Evolutionary conservation across 2,329 filamentous ascomycete genomes (phyloP).

Genomic region (Hymenoscyphus repandus): DNA sequence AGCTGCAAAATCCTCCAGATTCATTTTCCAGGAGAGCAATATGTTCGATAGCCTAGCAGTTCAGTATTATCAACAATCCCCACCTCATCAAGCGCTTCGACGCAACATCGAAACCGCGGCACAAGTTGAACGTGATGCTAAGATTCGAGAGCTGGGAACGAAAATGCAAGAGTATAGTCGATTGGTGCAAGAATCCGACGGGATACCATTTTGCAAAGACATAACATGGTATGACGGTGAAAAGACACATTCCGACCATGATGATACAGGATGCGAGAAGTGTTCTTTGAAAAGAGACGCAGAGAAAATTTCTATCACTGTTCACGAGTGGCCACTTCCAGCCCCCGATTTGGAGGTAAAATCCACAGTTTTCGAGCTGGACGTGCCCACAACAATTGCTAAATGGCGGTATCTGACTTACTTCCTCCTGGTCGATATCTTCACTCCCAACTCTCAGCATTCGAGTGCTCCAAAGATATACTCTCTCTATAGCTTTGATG

Average conservation of each 20-base stretch:
- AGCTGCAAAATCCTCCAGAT: background rate
- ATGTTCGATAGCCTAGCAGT: slow-evolving; percentile 43
- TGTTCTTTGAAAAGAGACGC: background rate
- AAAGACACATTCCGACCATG: background rate
- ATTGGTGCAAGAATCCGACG: background rate
- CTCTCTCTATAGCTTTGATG: no score
- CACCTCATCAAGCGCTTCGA: slow-evolving; percentile 33
- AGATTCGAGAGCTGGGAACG: background rate
- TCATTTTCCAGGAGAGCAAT: background rate
- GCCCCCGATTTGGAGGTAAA: background rate
- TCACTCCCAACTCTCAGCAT: no score
- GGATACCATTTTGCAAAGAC: background rate
- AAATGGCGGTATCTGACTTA: background rate
- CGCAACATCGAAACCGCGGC: background rate
- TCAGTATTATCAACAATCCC: slow-evolving; percentile 42
- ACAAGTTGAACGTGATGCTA: background rate
- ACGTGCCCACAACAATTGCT: slow-evolving; percentile 42
- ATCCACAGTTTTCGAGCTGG: slow-evolving; percentile 51
- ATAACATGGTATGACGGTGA: background rate
- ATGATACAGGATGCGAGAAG: background rate
- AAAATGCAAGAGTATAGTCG: background rate
- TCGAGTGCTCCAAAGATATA: no score
- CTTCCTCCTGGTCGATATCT: background rate
- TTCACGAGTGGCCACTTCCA: background rate
- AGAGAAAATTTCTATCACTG: background rate